Evolutionary conservation across 2,329 filamentous ascomycete genomes (phyloP), one percentile per base, ranked within the genome.

Genomic region (Arthrocladium fulminans): DNA sequence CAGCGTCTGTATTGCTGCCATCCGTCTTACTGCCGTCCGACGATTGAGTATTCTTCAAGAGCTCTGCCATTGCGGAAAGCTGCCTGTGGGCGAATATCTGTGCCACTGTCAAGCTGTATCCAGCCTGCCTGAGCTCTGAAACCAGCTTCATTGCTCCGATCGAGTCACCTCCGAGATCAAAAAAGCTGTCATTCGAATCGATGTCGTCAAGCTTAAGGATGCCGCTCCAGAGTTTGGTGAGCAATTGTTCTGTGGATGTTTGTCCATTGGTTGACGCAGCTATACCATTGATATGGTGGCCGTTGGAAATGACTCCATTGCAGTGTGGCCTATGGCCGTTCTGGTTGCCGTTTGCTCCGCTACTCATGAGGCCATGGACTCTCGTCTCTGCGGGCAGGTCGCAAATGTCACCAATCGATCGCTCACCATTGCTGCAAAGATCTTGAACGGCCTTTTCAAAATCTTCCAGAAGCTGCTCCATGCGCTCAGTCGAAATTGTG

Each of bases 391-490:
- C 58, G 0, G 66, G 61, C 5, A 73, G 46, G 44, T 61, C 67
- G 3, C 63, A 65, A 17, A 72, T 65, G 13, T 69, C 60, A 3
- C 57, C 57, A 19, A 51, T 22, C 32, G n/a, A 45, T 17, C 32
- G 42, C 15, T 54, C 45, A 13, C 46, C 47, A 40, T 58, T 41
- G 17, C 53, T 27, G 17, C 74, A 73, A 20, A 84, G 67, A 19
- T 73, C 64, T 35, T 70, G 67, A 0, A 72, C 69, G n/a, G 77
- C 69, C 2, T 67, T 64, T 27, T 72, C 72, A 19, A 83, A 68
- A 46, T 78, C 73, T 1, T 66, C 60, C 19, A 81, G 65, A 2
- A 75, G 74, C 25, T 69, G 67, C 56, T 80, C 66, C 65, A 81
- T 76, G 15, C 73, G 69, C 20, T 66, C 63, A 25, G 65, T 68